Conservation (phyloP, 108 stramenopile genomes). For the Cafeteria roenbergensis region DNA sequence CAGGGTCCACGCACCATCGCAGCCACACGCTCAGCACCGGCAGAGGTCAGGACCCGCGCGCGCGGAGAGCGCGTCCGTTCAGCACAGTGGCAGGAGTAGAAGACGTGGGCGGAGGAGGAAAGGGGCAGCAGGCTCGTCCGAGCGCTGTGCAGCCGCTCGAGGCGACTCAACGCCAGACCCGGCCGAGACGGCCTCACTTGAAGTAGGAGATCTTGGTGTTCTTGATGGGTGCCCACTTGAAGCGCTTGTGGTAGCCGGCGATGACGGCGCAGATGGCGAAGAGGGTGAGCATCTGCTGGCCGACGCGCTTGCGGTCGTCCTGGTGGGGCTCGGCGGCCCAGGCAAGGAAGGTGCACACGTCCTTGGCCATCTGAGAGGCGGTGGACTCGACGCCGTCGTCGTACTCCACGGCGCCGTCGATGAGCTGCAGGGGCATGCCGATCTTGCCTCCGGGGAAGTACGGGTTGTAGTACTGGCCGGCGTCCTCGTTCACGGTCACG, state of each 20-base stretch:
- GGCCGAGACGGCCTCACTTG: no score
- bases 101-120: no score
- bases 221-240: conserved; percentile 89
- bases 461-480: conserved; percentile 81
- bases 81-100: no score
- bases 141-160: no score
- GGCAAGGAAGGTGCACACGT: conserved; percentile 38
- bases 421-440: conserved; percentile 92
- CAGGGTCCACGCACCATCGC: no score
- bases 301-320: conserved; percentile 86
- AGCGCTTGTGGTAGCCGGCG: conserved; percentile 90
- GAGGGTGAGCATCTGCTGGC: conserved; percentile 60
- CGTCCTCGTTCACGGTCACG: conserved; percentile 68
- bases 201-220: conserved; percentile 85
- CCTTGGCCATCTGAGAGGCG: conserved; percentile 57
- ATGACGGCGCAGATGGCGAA: conserved; percentile 62
- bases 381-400: conserved; percentile 93
- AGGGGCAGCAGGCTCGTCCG: no score
- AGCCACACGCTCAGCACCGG: no score
- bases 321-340: conserved; percentile 86
- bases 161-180: no score
- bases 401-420: conserved; percentile 88
- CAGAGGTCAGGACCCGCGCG: no score
- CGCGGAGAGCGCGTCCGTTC: no score
- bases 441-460: conserved; percentile 89